Conservation (phyloP, 345 rosid species). For the Lepidium didymum region DNA sequence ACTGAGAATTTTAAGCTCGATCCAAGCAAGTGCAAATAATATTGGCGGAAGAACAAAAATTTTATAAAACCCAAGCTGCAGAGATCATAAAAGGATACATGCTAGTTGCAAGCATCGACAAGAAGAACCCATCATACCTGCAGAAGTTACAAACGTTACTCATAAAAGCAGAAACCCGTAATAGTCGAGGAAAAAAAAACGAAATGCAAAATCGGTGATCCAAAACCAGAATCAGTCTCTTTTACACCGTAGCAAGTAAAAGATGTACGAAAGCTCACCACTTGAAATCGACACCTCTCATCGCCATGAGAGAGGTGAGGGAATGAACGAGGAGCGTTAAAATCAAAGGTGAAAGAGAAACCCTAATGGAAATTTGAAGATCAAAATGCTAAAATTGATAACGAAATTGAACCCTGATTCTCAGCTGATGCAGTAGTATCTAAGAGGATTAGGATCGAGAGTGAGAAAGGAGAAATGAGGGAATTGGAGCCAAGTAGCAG, state of each 20-base stretch:
- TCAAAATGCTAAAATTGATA: neutral
- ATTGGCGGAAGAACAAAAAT: neutral
- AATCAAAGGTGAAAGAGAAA: neutral
- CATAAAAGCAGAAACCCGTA: neutral
- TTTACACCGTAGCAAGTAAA: neutral
- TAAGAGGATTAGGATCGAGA: neutral
- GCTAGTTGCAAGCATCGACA: slow-evolving; percentile 97
- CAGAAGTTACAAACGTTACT: slow-evolving; percentile 18
- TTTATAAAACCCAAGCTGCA: neutral
- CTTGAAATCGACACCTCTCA: slow-evolving; percentile 91
- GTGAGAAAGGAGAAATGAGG: neutral
- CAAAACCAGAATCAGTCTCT: neutral
- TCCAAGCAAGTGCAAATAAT: neutral
- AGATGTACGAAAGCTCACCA: slow-evolving; percentile 45
- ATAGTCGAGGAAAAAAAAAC: neutral
- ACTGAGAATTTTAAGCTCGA: slow-evolving; percentile 9
- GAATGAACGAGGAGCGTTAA: neutral
- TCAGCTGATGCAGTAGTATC: neutral
- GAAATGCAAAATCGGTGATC: neutral
- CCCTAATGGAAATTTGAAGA: neutral
- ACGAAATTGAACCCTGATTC: neutral
- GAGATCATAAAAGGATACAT: slow-evolving; percentile 65
- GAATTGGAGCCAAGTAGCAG: slow-evolving; percentile 4
- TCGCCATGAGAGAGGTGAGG: slow-evolving; percentile 45
- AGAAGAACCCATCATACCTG: slow-evolving; percentile 99